Conservation (phyloP, 345 rosid species). For the Heritiera fomes region DNA sequence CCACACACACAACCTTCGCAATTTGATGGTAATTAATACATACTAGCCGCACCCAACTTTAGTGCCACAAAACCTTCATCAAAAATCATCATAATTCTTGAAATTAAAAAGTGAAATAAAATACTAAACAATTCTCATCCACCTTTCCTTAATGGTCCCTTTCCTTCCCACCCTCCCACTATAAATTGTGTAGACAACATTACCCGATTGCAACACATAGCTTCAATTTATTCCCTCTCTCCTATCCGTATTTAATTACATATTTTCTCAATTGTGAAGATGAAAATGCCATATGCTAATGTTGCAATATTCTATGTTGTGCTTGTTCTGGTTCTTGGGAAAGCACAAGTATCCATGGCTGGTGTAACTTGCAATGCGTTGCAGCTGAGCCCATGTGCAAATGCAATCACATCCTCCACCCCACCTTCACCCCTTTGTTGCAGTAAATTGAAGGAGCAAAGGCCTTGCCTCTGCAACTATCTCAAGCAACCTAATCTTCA, state of each 20-base stretch:
- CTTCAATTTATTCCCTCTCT: background rate
- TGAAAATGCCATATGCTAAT: constrained; percentile 8
- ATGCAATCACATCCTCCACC: constrained; percentile 6
- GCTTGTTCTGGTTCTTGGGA: constrained; percentile 11
- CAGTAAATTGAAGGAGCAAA: constrained; percentile 25
- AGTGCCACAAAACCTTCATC: background rate
- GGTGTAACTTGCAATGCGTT: constrained; percentile 19
- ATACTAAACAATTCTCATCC: background rate
- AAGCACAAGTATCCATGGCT: background rate
- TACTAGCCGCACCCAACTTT: background rate
- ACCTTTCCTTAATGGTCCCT: background rate
- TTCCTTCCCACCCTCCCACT: background rate
- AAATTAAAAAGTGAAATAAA: background rate
- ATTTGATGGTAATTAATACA: too few relatives aligned
- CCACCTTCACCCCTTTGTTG: constrained; percentile 27
- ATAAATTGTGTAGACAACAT: background rate
- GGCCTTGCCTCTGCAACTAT: constrained; percentile 36
- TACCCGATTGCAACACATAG: background rate
- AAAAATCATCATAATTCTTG: background rate
- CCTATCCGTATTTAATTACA: background rate
- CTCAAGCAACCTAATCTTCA: constrained; percentile 23
- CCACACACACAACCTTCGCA: too few relatives aligned
- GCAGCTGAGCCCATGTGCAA: constrained; percentile 29
- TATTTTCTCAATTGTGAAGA: background rate
- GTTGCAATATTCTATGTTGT: background rate